Base-by-base conservation (phyloP, 805 yeast genomes). In the Ogataea corticis region DNA sequence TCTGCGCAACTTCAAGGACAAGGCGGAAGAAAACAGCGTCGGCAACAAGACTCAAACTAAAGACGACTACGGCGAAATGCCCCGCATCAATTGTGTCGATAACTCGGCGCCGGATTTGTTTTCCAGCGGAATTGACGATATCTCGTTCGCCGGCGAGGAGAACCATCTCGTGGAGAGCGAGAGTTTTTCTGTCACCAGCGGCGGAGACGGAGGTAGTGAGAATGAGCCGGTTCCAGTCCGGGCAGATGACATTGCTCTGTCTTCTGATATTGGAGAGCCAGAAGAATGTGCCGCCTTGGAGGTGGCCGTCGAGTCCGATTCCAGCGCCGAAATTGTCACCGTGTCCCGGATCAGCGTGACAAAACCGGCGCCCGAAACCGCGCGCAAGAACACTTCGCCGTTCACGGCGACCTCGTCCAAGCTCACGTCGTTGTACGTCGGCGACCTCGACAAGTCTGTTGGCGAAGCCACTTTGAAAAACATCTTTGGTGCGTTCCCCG, bases 361-460 rank as follows among this genome's bases (percentile, higher is more conserved):
- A 19, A 43, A 36, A 14, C 14, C 33, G 11, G 37, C 40, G 14
- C 33, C 39, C 3, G 21, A 17, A 12, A 19, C 28, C 45, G n/a
- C 38, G 44, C 29, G 25, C 31, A 25, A 19, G 13, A n/a, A 30
- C 27, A 18, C 38, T 36, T n/a, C 30, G 28, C 28, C 13, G 30
- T 9, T 33, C 43, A 7, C n/a, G 10, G 38, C 31, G 13, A 35
- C n/a, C 14, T n/a, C 45, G 14, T 33, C 45, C 16, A 51, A 57
- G 37, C 19, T 44, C 30, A 40, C 46, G 12, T 68, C 80, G 7
- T 62, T 83, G 38, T 85, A 80, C 53, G 82, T 85, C 23, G 91
- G 91, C 7, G 84, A 82, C 45, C 67, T 85, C 45, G 75, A 73
- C 54, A 64, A 65, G 35, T 49, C 68, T 0, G 76, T 82, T 2